A percentile compares a stretch with the other conserved stretches of the same genome.
These are phyloP conservation scores for sweet orange (Citrus sinensis) DNA, from an alignment of 345 rosid genomes.

Conservation along the genomic window DNA sequence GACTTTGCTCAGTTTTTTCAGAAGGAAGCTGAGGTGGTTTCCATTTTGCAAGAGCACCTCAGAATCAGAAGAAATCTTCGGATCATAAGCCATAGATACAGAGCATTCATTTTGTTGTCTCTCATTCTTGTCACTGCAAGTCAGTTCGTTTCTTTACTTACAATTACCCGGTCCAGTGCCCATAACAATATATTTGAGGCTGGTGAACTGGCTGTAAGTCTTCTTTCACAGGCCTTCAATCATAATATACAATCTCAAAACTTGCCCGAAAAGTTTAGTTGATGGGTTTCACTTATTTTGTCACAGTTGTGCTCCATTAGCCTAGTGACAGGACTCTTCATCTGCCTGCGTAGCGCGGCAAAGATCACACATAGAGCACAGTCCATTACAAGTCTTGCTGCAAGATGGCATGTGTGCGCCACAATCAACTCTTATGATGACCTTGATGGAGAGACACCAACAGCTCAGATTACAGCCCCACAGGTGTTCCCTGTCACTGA, in stretches of 20 bases:
- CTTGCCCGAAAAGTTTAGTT: no score
- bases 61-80: conserved; percentile 61
- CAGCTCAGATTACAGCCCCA: conserved; percentile 22
- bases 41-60: conserved; percentile 62
- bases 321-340: conserved; percentile 69
- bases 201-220: conserved; percentile 66
- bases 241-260: neutral
- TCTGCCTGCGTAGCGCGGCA: conserved; percentile 91
- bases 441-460: conserved; percentile 66
- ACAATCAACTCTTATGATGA: conserved; percentile 71
- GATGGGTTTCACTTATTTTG: neutral
- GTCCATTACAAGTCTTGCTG: conserved; percentile 78
- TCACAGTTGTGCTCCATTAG: conserved; percentile 76
- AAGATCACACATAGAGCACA: conserved; percentile 86
- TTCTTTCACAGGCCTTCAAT: neutral
- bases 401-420: conserved; percentile 88
- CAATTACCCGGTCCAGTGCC: conserved; percentile 52
- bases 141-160: conserved; percentile 63
- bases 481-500: conserved; percentile 28
- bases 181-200: conserved; percentile 67
- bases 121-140: conserved; percentile 70
- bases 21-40: conserved; percentile 63
- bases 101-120: conserved; percentile 58
- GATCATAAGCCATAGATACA: conserved; percentile 83
- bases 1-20: conserved; percentile 75